Evolutionary conservation across 2,329 filamentous ascomycete species (phyloP).

Genomic region (Teratosphaeria viscida): DNA sequence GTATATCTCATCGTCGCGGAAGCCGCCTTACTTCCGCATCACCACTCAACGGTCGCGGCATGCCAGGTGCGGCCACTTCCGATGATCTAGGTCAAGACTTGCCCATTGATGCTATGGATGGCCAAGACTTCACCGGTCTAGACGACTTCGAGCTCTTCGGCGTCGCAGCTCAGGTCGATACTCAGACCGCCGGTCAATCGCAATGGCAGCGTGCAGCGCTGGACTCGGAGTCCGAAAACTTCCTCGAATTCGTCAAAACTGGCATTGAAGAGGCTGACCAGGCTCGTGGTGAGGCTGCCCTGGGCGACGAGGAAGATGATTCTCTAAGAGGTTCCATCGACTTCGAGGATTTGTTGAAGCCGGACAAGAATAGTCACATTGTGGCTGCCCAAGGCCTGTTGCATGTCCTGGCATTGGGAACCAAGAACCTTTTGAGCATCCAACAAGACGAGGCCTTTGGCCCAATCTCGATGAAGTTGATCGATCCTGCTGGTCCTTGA

Average conservation of each 20-base stretch:
- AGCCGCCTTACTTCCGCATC: conserved; percentile 49
- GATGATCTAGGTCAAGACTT: conserved; percentile 12
- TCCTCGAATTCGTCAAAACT: conserved; percentile 48
- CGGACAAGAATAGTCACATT: conserved; percentile 41
- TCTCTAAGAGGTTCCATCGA: conserved; percentile 35
- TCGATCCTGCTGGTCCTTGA: background rate
- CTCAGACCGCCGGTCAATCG: conserved; percentile 37
- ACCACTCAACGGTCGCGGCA: conserved; percentile 45
- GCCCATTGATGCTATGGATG: conserved; percentile 2
- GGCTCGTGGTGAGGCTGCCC: conserved; percentile 11
- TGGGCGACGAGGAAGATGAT: conserved; percentile 22
- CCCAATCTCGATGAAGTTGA: conserved; percentile 15
- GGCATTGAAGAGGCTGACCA: conserved; percentile 29
- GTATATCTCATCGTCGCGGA: conserved; percentile 32
- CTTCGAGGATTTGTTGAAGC: conserved; percentile 62
- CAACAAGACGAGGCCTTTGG: conserved; percentile 44
- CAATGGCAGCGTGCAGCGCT: conserved; percentile 44
- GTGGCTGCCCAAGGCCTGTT: conserved; percentile 67
- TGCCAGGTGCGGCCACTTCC: conserved; percentile 3
- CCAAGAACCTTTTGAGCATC: conserved; percentile 33
- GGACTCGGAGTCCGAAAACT: conserved; percentile 51
- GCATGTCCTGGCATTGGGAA: conserved; percentile 59
- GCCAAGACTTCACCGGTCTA: conserved; percentile 12
- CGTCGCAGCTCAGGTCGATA: conserved; percentile 36
- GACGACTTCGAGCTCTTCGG: conserved; percentile 38